A percentile compares a stretch with the other conserved stretches of the same genome.
Conservation (phyloP, 768 basidiomycete species). For the Dentipellis fragilis region DNA sequence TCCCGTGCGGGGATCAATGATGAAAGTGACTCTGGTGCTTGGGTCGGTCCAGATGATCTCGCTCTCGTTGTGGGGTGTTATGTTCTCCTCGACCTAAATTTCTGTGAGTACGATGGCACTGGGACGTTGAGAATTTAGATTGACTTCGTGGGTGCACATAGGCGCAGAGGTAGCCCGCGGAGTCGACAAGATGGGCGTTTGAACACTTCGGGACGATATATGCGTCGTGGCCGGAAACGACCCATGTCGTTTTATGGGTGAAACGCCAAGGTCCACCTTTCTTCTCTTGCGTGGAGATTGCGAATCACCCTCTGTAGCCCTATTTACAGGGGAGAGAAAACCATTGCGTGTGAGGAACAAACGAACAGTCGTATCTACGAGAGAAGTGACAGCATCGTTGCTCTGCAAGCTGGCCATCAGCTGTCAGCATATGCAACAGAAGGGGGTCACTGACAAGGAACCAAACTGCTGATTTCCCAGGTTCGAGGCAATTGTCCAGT, state of each 20-base stretch:
- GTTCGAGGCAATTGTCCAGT: conserved; percentile 74
- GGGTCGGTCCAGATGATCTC: conserved; percentile 54
- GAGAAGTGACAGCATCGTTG: conserved; percentile 38
- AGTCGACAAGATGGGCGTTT: not conserved
- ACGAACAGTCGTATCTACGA: conserved; percentile 51
- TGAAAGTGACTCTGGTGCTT: conserved; percentile 43
- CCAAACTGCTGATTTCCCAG: conserved; percentile 59
- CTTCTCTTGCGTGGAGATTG: conserved; percentile 43
- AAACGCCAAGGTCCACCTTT: conserved; percentile 21
- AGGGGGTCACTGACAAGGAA: conserved; percentile 41
- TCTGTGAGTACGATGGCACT: not conserved
- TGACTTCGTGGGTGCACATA: not conserved
- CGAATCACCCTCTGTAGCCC: conserved; percentile 10
- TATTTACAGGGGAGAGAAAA: conserved; percentile 28
- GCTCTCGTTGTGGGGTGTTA: conserved; percentile 10
- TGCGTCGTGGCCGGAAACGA: not conserved
- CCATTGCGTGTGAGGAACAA: conserved; percentile 56
- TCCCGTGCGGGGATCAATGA: conserved; percentile 61
- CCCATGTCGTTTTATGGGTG: not conserved
- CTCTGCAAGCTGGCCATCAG: conserved; percentile 33
- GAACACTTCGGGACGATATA: not conserved
- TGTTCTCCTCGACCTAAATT: not conserved
- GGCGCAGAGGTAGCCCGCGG: not conserved
- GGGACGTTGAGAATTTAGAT: not conserved
- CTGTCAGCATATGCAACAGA: conserved; percentile 1